Evolutionary conservation across 176 grass and related monocot genomes (phyloP).

Genomic region (Dendrocalamus sinicus): DNA sequence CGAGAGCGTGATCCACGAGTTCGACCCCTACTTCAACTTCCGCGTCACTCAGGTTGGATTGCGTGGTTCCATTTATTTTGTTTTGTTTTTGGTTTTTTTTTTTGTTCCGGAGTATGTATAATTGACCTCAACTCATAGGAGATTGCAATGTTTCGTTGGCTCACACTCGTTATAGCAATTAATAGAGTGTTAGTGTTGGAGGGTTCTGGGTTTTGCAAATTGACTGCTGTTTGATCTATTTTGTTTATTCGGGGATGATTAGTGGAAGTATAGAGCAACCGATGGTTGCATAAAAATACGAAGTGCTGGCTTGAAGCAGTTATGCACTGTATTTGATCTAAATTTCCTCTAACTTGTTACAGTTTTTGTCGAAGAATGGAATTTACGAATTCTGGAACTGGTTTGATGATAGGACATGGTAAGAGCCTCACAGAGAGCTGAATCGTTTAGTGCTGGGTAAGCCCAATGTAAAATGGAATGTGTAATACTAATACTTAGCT

Average conservation of each 20-base stretch:
- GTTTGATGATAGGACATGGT: conserved; percentile 99
- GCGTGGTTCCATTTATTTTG: background rate
- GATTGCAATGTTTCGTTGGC: background rate
- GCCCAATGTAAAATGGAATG: background rate
- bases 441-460: background rate
- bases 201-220: conserved; percentile 59
- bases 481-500: background rate
- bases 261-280: background rate
- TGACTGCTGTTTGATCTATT: conserved; percentile 4
- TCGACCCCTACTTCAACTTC: conserved; percentile 99
- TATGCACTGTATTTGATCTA: conserved; percentile 21
- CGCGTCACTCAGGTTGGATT: conserved; percentile 92
- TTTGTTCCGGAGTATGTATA: background rate
- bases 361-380: conserved; percentile 99
- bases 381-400: conserved; percentile 99
- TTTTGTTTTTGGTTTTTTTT: background rate
- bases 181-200: background rate
- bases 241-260: conserved; percentile 28
- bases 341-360: conserved; percentile 45
- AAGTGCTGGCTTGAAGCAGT: background rate
- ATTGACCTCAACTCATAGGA: background rate
- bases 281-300: background rate
- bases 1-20: conserved; percentile 99
- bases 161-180: no score
- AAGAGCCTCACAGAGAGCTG: background rate